These are phyloP conservation scores for Citrus sp. DNA, from an alignment of 345 rosid species.

Conservation along the genomic window DNA sequence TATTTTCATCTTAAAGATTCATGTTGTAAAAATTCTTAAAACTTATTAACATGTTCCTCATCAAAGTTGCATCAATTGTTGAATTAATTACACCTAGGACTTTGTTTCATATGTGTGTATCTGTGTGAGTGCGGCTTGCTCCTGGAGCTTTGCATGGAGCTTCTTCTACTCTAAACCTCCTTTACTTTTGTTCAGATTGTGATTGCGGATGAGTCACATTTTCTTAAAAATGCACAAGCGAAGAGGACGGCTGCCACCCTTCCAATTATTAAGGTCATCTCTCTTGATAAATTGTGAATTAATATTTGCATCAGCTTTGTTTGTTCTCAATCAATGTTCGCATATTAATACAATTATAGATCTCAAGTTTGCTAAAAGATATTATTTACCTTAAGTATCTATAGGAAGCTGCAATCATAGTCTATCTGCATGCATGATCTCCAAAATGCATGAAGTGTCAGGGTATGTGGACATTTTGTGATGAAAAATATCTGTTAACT, in stretches of 20 bases:
- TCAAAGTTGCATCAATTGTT: background rate
- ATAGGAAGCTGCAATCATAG: background rate
- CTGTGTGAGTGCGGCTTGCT: background rate
- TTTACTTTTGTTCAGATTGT: slow-evolving; percentile 60
- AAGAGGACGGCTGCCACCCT: slow-evolving; percentile 81
- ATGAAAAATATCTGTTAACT: background rate
- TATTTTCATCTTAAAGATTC: background rate
- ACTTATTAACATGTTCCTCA: background rate
- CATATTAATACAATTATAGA: background rate
- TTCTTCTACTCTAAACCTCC: slow-evolving; percentile 14
- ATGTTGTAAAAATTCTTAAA: background rate
- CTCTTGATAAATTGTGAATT: slow-evolving; percentile 11
- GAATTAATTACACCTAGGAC: background rate
- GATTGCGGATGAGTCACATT: slow-evolving; percentile 97
- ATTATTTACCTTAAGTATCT: background rate
- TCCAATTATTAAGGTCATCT: slow-evolving; percentile 82
- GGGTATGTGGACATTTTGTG: background rate
- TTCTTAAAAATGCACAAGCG: slow-evolving; percentile 92
- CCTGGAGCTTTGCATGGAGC: background rate
- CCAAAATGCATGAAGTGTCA: slow-evolving; percentile 1
- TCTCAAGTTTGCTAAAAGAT: background rate
- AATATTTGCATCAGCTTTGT: slow-evolving; percentile 7
- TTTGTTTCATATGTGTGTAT: background rate
- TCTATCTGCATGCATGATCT: slow-evolving; percentile 7
- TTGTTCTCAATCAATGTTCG: background rate